Evolutionary conservation across 2,329 filamentous ascomycete genomes (phyloP).

Genomic region (Alternaria conjuncta): DNA sequence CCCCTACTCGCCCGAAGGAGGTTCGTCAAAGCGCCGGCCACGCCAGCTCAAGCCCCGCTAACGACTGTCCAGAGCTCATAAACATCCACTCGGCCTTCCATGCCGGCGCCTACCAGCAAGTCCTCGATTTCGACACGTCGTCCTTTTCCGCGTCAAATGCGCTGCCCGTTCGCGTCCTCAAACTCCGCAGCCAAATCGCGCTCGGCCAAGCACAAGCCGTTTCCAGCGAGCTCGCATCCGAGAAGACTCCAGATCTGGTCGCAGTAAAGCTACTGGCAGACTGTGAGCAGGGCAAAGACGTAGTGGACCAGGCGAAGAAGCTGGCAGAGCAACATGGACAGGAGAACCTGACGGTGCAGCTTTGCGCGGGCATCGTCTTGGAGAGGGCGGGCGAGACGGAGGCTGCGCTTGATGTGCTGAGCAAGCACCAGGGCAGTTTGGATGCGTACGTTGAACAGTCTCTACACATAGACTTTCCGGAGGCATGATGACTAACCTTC

Average conservation of each 20-base stretch:
- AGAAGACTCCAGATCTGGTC: slow-evolving; percentile 71
- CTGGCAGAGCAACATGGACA: slow-evolving; percentile 72
- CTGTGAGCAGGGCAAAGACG: slow-evolving; percentile 53
- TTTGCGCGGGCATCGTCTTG: slow-evolving; percentile 81
- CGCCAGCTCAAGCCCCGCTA: slow-evolving; percentile 14
- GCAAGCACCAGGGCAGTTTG: slow-evolving; percentile 81
- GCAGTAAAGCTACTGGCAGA: slow-evolving; percentile 80
- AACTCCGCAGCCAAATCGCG: slow-evolving; percentile 82
- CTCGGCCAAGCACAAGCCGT: slow-evolving; percentile 79
- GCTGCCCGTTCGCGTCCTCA: slow-evolving; percentile 76
- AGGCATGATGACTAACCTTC: slow-evolving; percentile 3
- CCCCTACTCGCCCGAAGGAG: slow-evolving; percentile 69
- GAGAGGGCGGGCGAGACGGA: slow-evolving; percentile 82
- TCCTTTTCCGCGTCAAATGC: slow-evolving; percentile 80
- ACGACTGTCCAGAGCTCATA: slow-evolving; percentile 61
- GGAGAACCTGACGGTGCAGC: slow-evolving; percentile 76
- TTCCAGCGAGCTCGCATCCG: slow-evolving; percentile 69
- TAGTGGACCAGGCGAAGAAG: slow-evolving; percentile 68
- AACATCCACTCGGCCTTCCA: slow-evolving; percentile 72
- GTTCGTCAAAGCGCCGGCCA: slow-evolving; percentile 45
- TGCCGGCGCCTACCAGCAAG: slow-evolving; percentile 83
- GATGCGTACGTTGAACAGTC: slow-evolving; percentile 64
- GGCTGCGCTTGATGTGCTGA: slow-evolving; percentile 79
- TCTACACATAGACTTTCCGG: background rate
- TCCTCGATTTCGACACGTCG: slow-evolving; percentile 83